A percentile compares a stretch with the other conserved stretches of the same genome.
Evolutionary conservation across 305 asterid species (phyloP).

Genomic region (Euphrasia arctica): DNA sequence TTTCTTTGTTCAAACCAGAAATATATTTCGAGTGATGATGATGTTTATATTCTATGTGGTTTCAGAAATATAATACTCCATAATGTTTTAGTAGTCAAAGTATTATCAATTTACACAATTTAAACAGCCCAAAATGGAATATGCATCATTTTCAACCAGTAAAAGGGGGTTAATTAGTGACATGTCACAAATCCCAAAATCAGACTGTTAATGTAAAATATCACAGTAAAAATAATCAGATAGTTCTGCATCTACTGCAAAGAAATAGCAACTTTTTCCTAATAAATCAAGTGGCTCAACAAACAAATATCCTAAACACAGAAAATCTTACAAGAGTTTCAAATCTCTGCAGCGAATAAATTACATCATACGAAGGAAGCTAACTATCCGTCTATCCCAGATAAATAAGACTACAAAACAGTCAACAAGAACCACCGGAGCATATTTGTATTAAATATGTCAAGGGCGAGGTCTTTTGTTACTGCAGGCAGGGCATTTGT

Average conservation of each 20-base stretch:
- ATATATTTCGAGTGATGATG: not conserved
- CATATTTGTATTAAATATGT: slow-evolving; percentile 7
- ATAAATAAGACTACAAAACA: not conserved
- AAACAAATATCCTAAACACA: not conserved
- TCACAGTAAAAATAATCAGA: too few relatives aligned
- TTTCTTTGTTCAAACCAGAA: not conserved
- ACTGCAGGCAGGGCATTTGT: slow-evolving; percentile 56
- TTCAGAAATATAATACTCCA: not conserved
- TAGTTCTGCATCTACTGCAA: not conserved
- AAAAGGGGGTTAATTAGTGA: too few relatives aligned
- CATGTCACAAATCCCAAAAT: too few relatives aligned
- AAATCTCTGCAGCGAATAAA: not conserved
- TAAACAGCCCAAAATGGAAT: too few relatives aligned
- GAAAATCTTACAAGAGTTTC: not conserved
- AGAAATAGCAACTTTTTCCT: not conserved
- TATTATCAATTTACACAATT: too few relatives aligned
- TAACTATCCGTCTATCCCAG: not conserved
- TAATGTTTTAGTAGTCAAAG: too few relatives aligned
- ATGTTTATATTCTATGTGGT: not conserved
- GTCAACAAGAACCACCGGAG: slow-evolving; percentile 15
- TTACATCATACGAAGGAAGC: slow-evolving; percentile 3
- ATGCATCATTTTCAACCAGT: too few relatives aligned
- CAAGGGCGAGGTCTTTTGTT: slow-evolving; percentile 49
- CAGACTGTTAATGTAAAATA: too few relatives aligned
- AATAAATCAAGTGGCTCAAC: not conserved